Evolutionary conservation across 2,329 filamentous ascomycete genomes (phyloP).

Genomic region (Stagonosporopsis tanaceti): DNA sequence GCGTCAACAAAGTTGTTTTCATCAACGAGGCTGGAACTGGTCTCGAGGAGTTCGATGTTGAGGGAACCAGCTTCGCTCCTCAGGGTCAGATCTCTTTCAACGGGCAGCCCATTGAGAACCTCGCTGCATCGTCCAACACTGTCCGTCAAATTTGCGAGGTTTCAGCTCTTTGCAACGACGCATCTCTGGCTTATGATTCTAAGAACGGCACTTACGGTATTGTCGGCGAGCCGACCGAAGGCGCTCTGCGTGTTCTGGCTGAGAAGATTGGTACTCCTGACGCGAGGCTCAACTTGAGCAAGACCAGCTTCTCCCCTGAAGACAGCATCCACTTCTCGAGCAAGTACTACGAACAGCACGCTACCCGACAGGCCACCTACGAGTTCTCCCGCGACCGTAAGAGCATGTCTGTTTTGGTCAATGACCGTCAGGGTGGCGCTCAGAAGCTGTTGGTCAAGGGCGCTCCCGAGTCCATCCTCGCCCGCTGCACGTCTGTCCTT

Average conservation of each 20-base stretch:
- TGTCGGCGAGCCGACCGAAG: slow-evolving; percentile 95
- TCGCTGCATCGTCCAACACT: slow-evolving; percentile 76
- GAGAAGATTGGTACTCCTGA: slow-evolving; percentile 94
- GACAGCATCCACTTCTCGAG: slow-evolving; percentile 82
- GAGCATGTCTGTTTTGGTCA: slow-evolving; percentile 97
- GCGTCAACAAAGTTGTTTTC: slow-evolving; percentile 90
- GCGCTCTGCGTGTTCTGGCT: slow-evolving; percentile 85
- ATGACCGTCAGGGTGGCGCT: slow-evolving; percentile 63
- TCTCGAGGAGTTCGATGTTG: slow-evolving; percentile 85
- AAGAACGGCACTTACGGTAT: slow-evolving; percentile 78
- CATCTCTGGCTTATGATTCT: slow-evolving; percentile 80
- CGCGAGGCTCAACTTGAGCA: slow-evolving; percentile 62
- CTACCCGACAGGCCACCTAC: slow-evolving; percentile 82
- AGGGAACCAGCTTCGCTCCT: slow-evolving; percentile 92
- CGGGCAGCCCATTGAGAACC: slow-evolving; percentile 73
- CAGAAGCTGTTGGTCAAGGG: slow-evolving; percentile 94
- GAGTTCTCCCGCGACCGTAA: slow-evolving; percentile 98
- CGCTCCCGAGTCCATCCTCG: slow-evolving; percentile 91
- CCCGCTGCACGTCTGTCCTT: slow-evolving; percentile 85
- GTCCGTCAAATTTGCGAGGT: slow-evolving; percentile 78
- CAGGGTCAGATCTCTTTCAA: slow-evolving; percentile 75
- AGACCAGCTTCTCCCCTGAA: slow-evolving; percentile 57
- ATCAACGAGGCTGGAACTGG: slow-evolving; percentile 76
- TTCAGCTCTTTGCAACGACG: slow-evolving; percentile 84
- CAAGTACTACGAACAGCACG: slow-evolving; percentile 79